Evolutionary conservation across 805 yeast species (phyloP).

Genomic region (Wickerhamiella dianesei): DNA sequence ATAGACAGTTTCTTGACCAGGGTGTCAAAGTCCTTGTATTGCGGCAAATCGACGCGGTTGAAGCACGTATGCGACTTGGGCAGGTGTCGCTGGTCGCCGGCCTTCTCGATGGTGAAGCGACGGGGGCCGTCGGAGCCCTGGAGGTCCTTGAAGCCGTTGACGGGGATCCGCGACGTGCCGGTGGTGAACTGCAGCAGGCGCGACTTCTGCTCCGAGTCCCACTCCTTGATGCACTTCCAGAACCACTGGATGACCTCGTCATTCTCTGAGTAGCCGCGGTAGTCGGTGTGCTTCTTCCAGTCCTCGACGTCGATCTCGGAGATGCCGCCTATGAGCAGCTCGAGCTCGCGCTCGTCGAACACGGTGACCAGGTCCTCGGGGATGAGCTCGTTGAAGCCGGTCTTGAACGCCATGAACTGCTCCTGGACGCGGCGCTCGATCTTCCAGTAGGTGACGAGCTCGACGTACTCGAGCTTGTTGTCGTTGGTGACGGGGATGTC

Average conservation of each 20-base stretch:
- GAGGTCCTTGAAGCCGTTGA: constrained; percentile 94
- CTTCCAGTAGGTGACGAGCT: constrained; percentile 90
- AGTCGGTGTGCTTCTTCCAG: constrained; percentile 98
- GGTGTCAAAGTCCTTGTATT: constrained; percentile 70
- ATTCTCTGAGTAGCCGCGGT: constrained; percentile 91
- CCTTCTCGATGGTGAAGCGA: constrained; percentile 95
- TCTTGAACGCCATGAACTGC: constrained; percentile 91
- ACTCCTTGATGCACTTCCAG: constrained; percentile 84
- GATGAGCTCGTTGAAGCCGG: constrained; percentile 92
- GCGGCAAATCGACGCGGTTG: constrained; percentile 96
- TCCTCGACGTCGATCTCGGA: constrained; percentile 97
- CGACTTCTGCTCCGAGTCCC: constrained; percentile 96
- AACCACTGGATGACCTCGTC: constrained; percentile 98
- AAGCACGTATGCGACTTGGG: constrained; percentile 98
- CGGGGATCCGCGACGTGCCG: constrained; percentile 98
- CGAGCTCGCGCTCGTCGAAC: constrained; percentile 94
- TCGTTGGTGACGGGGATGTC: constrained; percentile 75
- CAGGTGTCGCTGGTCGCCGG: constrained; percentile 80
- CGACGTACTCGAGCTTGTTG: constrained; percentile 89
- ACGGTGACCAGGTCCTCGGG: constrained; percentile 95
- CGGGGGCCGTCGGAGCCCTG: constrained; percentile 99
- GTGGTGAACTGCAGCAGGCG: constrained; percentile 93
- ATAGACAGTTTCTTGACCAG: constrained; percentile 80
- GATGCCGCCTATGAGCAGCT: constrained; percentile 92
- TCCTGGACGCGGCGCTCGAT: constrained; percentile 85